phyloP scores from a whole-genome alignment of 2,329 filamentous ascomycete genomes.

The Fusarium sp. region DNA sequence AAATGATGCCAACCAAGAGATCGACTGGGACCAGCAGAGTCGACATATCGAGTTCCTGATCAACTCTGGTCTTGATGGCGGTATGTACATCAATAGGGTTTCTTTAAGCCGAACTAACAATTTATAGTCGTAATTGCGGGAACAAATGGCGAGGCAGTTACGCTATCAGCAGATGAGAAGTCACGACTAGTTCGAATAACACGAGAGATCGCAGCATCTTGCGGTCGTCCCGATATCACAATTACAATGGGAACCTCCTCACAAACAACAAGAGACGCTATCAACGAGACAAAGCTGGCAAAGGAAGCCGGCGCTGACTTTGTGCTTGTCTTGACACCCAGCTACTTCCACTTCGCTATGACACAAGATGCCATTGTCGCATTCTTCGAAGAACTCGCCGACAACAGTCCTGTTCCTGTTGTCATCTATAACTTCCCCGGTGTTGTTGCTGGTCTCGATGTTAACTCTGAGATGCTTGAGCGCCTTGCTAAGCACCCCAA shows the following conservation, averaged over 20 bases:
- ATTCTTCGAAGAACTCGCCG: slow-evolving; percentile 72
- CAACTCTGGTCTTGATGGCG: slow-evolving; percentile 63
- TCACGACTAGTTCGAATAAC: slow-evolving; percentile 70
- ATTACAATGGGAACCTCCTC: slow-evolving; percentile 76
- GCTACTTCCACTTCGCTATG: slow-evolving; percentile 76
- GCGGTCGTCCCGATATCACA: slow-evolving; percentile 67
- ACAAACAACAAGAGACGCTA: slow-evolving; percentile 73
- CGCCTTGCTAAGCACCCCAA: slow-evolving; percentile 69
- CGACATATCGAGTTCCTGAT: slow-evolving; percentile 67
- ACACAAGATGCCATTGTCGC: slow-evolving; percentile 68
- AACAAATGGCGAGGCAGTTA: slow-evolving; percentile 80
- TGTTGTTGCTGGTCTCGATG: slow-evolving; percentile 74
- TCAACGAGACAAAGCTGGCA: slow-evolving; percentile 73
- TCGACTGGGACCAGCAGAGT: slow-evolving; percentile 67
- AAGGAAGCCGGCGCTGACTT: slow-evolving; percentile 74
- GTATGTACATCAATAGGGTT: slow-evolving; percentile 39
- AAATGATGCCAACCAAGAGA: slow-evolving; percentile 60
- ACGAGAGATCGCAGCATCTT: slow-evolving; percentile 68
- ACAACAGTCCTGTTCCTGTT: slow-evolving; percentile 70
- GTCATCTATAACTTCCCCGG: slow-evolving; percentile 81
- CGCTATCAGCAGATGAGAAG: slow-evolving; percentile 73
- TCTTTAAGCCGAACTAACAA: slow-evolving; percentile 17
- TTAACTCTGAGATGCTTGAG: slow-evolving; percentile 74
- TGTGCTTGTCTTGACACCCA: slow-evolving; percentile 75
- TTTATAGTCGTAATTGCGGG: slow-evolving; percentile 72